Evolutionary conservation across 2,329 filamentous ascomycete species (phyloP).

Genomic region (Kalmusia sp.): DNA sequence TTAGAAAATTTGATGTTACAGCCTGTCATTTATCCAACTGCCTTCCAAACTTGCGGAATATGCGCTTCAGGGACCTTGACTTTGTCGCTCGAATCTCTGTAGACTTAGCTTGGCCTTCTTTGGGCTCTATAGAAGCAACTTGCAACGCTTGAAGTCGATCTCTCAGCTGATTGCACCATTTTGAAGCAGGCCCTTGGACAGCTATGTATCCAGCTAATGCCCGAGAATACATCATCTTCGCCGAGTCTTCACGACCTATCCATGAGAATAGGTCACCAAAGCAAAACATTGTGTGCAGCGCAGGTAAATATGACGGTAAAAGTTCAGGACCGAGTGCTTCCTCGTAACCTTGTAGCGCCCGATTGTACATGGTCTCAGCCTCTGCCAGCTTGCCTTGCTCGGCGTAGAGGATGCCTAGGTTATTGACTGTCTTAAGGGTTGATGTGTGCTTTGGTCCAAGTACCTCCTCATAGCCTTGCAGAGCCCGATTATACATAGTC

Average conservation of each 20-base stretch:
- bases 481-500: slow-evolving; percentile 20
- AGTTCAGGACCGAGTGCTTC: slow-evolving; percentile 15
- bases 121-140: slow-evolving; percentile 12
- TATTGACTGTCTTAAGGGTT: slow-evolving; percentile 21
- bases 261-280: slow-evolving; percentile 32
- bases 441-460: slow-evolving; percentile 10
- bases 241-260: slow-evolving; percentile 24
- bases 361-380: slow-evolving; percentile 24
- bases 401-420: slow-evolving; percentile 20
- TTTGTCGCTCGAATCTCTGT: slow-evolving; percentile 10
- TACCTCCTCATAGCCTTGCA: slow-evolving; percentile 22
- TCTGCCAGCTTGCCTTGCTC: slow-evolving; percentile 22
- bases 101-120: slow-evolving; percentile 12
- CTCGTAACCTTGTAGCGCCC: slow-evolving; percentile 24
- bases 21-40: slow-evolving; percentile 3
- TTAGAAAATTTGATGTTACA: no score
- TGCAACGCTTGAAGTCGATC: slow-evolving; percentile 18
- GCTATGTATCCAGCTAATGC: slow-evolving; percentile 20
- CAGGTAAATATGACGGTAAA: slow-evolving; percentile 30
- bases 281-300: slow-evolving; percentile 28
- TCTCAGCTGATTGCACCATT: slow-evolving; percentile 13
- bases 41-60: slow-evolving; percentile 12
- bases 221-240: slow-evolving; percentile 32
- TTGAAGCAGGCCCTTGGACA: slow-evolving; percentile 18
- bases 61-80: slow-evolving; percentile 9